Percentiles rank a stretch among this genome's conserved stretches.
Evolutionary conservation across 441 rosid genomes (phyloP).

Genomic region (Biscutella auriculata): DNA sequence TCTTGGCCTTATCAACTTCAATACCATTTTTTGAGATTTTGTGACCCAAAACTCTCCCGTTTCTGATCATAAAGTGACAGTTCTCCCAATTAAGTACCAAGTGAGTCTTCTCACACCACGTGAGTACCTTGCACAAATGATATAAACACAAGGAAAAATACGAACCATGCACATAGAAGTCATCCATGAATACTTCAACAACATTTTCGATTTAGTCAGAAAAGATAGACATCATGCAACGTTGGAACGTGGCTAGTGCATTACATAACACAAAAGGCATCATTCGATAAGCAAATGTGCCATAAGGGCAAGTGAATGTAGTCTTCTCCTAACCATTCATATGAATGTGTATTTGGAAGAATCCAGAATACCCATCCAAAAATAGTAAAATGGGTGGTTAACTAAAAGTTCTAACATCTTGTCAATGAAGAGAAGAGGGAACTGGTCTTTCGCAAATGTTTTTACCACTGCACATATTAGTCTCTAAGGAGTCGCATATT

Average conservation of each 20-base stretch:
- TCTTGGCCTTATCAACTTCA: background rate
- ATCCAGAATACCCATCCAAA: too few species aligned
- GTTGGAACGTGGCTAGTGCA: background rate
- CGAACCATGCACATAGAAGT: background rate
- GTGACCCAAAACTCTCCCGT: background rate
- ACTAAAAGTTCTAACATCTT: too few species aligned
- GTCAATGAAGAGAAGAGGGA: too few species aligned
- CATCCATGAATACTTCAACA: background rate
- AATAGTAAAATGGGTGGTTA: too few species aligned
- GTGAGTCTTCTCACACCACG: background rate
- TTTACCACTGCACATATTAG: too few species aligned
- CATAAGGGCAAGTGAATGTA: too few species aligned
- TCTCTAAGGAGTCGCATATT: too few species aligned
- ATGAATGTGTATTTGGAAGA: too few species aligned
- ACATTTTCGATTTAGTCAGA: too few species aligned
- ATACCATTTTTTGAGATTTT: background rate
- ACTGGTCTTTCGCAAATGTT: too few species aligned
- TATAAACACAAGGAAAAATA: background rate
- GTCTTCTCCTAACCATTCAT: too few species aligned
- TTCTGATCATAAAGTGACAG: background rate
- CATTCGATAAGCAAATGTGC: too few species aligned
- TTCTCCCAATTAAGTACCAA: background rate
- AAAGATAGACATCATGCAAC: background rate
- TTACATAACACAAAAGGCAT: background rate
- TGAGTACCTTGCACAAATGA: background rate